Conservation (phyloP, 257 asterid species). For the Jacaranda copaia region DNA sequence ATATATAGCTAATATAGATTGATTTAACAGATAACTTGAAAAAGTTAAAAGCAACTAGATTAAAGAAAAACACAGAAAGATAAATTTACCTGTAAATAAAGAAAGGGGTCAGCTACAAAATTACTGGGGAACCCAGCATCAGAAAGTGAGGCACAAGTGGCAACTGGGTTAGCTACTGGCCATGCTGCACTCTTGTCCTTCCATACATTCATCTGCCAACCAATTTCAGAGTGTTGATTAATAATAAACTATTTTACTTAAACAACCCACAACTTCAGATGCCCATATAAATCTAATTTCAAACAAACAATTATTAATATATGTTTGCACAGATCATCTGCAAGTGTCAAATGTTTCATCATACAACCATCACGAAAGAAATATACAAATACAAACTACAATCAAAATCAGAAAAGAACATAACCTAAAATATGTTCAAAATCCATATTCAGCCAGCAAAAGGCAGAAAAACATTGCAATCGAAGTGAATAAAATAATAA, state of each 20-base stretch:
- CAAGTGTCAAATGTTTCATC: not conserved
- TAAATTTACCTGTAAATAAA: constrained; percentile 64
- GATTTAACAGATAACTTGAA: not conserved
- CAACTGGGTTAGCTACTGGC: constrained; percentile 94
- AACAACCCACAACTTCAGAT: constrained; percentile 6
- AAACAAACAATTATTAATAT: constrained; percentile 12
- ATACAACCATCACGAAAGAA: constrained; percentile 1
- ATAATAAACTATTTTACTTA: not conserved
- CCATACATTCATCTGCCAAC: constrained; percentile 71
- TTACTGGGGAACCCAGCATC: constrained; percentile 89
- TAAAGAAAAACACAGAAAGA: constrained; percentile 3
- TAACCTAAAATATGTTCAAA: constrained; percentile 1
- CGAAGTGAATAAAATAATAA: not conserved
- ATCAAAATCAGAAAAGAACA: constrained; percentile 22
- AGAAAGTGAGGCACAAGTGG: constrained; percentile 92
- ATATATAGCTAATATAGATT: not conserved
- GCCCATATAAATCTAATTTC: constrained; percentile 24
- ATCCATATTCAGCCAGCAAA: not conserved
- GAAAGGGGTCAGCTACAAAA: constrained; percentile 96
- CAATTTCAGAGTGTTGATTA: constrained; percentile 35
- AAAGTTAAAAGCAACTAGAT: not conserved
- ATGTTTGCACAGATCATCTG: constrained; percentile 14
- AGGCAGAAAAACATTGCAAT: not conserved
- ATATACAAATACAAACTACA: not conserved
- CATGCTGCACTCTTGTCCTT: constrained; percentile 81